Evolutionary conservation across 2,329 filamentous ascomycete species (phyloP).

Genomic region (Colletotrichum sp.): DNA sequence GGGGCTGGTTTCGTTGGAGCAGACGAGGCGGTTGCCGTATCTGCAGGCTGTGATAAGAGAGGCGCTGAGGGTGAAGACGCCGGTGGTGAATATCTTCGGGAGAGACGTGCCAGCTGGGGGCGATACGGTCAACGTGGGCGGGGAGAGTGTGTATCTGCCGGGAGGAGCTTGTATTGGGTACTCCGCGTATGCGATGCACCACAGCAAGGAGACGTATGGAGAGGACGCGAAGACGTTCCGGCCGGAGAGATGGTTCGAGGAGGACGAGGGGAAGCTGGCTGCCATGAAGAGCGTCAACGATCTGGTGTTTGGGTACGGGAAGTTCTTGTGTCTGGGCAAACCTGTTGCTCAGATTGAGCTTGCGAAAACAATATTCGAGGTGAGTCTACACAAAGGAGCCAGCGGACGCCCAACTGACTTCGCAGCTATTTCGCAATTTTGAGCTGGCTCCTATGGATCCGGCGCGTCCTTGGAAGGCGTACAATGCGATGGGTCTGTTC

Average conservation of each 20-base stretch:
- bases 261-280: slow-evolving; percentile 38
- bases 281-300: slow-evolving; percentile 14
- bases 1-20: slow-evolving; percentile 23
- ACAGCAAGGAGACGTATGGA: slow-evolving; percentile 60
- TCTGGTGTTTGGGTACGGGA: slow-evolving; percentile 17
- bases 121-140: slow-evolving; percentile 1
- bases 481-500: slow-evolving; percentile 32
- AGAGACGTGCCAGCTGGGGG: slow-evolving; percentile 28
- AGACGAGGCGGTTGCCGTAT: slow-evolving; percentile 39
- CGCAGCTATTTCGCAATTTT: slow-evolving; percentile 34
- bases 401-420: too few relatives aligned
- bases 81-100: slow-evolving; percentile 27
- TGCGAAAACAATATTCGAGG: slow-evolving; percentile 35
- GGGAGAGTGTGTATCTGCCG: slow-evolving; percentile 41
- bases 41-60: slow-evolving; percentile 43
- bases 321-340: slow-evolving; percentile 17
- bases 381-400: slow-evolving; percentile 22
- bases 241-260: slow-evolving; percentile 60
- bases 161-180: slow-evolving; percentile 64
- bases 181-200: slow-evolving; percentile 67
- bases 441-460: slow-evolving; percentile 32
- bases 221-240: slow-evolving; percentile 58
- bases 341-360: slow-evolving; percentile 19
- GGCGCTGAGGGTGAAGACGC: slow-evolving; percentile 32
- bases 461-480: slow-evolving; percentile 28